Evolutionary conservation across 805 yeast species (phyloP).

Genomic region (Lipomyces yamadae): DNA sequence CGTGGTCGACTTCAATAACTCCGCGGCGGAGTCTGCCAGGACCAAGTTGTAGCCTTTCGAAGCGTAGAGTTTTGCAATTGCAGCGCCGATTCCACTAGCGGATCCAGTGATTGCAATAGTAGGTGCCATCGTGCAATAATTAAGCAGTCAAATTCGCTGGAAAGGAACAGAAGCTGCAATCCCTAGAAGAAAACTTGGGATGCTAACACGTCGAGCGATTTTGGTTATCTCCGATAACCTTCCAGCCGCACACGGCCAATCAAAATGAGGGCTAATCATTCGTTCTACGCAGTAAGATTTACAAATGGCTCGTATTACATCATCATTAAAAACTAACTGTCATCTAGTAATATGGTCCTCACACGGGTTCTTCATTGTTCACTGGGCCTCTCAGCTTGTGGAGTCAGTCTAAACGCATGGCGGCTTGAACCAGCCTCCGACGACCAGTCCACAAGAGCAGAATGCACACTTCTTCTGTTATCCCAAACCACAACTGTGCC

Average conservation of each 20-base stretch:
- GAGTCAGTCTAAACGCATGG: slow-evolving; percentile 78
- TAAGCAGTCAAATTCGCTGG: not conserved
- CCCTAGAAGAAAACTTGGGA: not conserved
- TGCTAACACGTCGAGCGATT: not conserved
- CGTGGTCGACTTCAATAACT: slow-evolving; percentile 28
- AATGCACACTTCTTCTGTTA: slow-evolving; percentile 69
- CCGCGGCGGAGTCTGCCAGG: slow-evolving; percentile 37
- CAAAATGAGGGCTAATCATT: no score
- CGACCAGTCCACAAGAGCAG: slow-evolving; percentile 65
- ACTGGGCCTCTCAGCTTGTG: slow-evolving; percentile 71
- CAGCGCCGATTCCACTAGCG: slow-evolving; percentile 41
- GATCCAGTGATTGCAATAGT: slow-evolving; percentile 40
- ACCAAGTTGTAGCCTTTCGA: slow-evolving; percentile 41
- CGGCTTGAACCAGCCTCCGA: slow-evolving; percentile 55
- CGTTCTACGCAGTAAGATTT: no score
- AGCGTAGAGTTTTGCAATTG: slow-evolving; percentile 41
- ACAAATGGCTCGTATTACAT: no score
- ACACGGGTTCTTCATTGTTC: slow-evolving; percentile 10
- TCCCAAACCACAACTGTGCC: slow-evolving; percentile 77
- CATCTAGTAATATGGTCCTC: not conserved
- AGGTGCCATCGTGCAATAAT: slow-evolving; percentile 29
- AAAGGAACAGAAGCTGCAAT: not conserved
- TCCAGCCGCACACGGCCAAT: no score
- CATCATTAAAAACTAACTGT: not conserved
- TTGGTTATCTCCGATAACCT: not conserved